A percentile compares a stretch with the other conserved stretches of the same genome.
Conservation (phyloP, 257 asterid species). For the Cynanchum wilfordii region DNA sequence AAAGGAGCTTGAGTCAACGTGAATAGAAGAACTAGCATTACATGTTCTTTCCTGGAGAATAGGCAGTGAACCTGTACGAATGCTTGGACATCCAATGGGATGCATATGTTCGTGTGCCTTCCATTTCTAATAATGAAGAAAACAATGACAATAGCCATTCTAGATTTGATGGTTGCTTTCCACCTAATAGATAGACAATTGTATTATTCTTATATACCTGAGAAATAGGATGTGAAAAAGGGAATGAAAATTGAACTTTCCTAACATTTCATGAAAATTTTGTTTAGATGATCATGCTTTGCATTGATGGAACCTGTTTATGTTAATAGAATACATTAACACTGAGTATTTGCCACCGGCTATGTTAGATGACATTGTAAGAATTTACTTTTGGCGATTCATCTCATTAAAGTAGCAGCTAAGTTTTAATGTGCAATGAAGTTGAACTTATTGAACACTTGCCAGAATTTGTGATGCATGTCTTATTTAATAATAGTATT, state of each 20-base stretch:
- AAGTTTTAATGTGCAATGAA: constrained; percentile 1
- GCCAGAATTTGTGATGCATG: too few relatives aligned
- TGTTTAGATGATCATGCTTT: not conserved
- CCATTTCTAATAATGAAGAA: not conserved
- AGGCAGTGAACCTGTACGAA: not conserved
- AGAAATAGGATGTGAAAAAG: not conserved
- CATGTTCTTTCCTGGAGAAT: not conserved
- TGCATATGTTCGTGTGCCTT: not conserved
- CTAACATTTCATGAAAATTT: not conserved
- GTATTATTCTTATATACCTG: not conserved
- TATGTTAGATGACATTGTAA: not conserved
- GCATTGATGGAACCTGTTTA: not conserved
- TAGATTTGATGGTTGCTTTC: not conserved
- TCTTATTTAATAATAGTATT: too few relatives aligned
- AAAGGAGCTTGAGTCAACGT: not conserved
- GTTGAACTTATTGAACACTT: not conserved
- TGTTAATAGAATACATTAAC: not conserved
- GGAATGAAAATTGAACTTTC: not conserved
- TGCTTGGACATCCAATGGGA: not conserved
- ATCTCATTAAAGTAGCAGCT: not conserved
- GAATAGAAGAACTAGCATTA: not conserved
- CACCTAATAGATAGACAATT: not conserved
- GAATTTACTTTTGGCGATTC: not conserved
- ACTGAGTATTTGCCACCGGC: not conserved
- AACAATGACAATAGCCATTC: not conserved